Conservation (phyloP, 1,284 basidiomycete species). For the Chiua sp. region DNA sequence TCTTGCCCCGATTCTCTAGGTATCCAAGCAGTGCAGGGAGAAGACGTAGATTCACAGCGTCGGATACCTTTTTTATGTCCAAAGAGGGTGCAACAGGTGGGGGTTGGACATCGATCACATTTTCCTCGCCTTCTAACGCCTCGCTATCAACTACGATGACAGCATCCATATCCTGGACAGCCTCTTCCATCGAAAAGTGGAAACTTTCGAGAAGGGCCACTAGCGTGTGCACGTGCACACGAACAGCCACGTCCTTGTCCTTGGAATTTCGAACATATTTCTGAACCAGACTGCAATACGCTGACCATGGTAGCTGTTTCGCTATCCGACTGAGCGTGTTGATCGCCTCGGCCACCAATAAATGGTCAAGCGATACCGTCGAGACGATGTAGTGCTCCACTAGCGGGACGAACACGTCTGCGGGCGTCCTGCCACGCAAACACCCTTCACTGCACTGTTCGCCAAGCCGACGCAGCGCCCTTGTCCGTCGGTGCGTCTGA, state of each 20-base stretch:
- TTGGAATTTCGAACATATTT: slow-evolving; percentile 82
- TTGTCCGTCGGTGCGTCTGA: slow-evolving; percentile 89
- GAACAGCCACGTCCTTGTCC: slow-evolving; percentile 76
- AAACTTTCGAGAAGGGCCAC: slow-evolving; percentile 92
- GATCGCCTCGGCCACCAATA: slow-evolving; percentile 93
- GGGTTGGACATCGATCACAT: slow-evolving; percentile 14
- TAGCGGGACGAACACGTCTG: slow-evolving; percentile 89
- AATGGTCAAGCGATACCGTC: slow-evolving; percentile 79
- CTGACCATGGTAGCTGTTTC: slow-evolving; percentile 80
- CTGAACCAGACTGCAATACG: slow-evolving; percentile 84
- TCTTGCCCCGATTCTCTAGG: slow-evolving; percentile 84
- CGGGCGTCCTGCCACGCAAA: slow-evolving; percentile 76
- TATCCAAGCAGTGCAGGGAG: slow-evolving; percentile 81
- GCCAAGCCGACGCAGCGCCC: slow-evolving; percentile 87
- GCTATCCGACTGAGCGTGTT: slow-evolving; percentile 78
- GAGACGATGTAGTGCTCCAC: slow-evolving; percentile 83
- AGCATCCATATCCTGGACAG: slow-evolving; percentile 39
- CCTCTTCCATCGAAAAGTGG: slow-evolving; percentile 83
- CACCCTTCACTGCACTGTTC: slow-evolving; percentile 77
- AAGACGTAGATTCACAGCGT: slow-evolving; percentile 78
- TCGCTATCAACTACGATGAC: slow-evolving; percentile 35
- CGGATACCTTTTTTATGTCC: slow-evolving; percentile 61
- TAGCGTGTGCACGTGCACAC: slow-evolving; percentile 86
- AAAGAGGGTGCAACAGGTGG: slow-evolving; percentile 20
- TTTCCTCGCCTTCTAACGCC: slow-evolving; percentile 36